Evolutionary conservation across 2,329 filamentous ascomycete species (phyloP).

Genomic region (Blastomyces silverae): DNA sequence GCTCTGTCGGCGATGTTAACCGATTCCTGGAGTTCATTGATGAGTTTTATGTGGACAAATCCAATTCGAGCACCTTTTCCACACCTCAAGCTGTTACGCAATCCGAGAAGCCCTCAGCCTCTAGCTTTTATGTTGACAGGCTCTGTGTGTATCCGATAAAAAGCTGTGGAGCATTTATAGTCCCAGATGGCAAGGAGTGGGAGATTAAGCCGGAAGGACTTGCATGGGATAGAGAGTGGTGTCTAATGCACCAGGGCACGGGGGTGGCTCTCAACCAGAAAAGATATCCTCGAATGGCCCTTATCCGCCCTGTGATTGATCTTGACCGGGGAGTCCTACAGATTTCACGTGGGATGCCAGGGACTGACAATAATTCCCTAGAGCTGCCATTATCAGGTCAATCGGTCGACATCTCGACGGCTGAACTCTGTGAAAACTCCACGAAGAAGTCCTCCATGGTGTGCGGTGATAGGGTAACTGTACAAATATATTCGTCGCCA

Average conservation of each 20-base stretch:
- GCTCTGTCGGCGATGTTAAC: conserved; percentile 65
- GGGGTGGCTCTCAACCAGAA: conserved; percentile 84
- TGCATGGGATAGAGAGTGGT: conserved; percentile 96
- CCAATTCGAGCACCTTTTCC: conserved; percentile 19
- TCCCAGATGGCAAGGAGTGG: conserved; percentile 63
- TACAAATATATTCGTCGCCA: conserved; percentile 61
- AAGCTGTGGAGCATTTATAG: conserved; percentile 72
- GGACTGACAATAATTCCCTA: conserved; percentile 28
- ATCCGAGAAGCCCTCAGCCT: conserved; percentile 15
- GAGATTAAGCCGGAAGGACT: conserved; percentile 73
- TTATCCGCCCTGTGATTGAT: conserved; percentile 69
- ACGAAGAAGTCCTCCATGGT: conserved; percentile 56
- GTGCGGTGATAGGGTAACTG: conserved; percentile 70
- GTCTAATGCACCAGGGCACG: conserved; percentile 78
- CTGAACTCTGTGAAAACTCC: conserved; percentile 49
- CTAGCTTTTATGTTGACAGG: conserved; percentile 51
- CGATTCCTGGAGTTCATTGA: conserved; percentile 63
- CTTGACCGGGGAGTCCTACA: conserved; percentile 59
- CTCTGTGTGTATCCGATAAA: conserved; percentile 86
- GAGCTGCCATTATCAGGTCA: conserved; percentile 35
- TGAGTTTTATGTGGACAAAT: conserved; percentile 57
- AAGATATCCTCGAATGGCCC: conserved; percentile 76
- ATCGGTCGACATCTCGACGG: conserved; percentile 52
- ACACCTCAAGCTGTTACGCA: conserved; percentile 8
- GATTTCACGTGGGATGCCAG: conserved; percentile 43